Conservation (phyloP, 495 filamentous ascomycete species). For the Friedmanniomyces endolithicus region DNA sequence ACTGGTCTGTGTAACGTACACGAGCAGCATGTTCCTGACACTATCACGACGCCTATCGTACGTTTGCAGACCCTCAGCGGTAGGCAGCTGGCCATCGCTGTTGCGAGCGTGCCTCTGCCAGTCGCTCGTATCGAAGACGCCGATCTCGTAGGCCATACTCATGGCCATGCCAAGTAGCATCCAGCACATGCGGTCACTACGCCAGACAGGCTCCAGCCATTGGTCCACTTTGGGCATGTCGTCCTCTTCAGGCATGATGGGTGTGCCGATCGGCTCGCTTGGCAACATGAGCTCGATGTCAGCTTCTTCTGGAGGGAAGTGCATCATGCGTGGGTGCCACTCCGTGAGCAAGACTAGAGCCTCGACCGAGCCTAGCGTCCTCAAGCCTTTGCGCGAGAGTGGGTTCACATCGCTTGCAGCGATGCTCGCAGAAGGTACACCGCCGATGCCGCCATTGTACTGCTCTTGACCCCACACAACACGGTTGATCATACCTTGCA, state of each 20-base stretch:
- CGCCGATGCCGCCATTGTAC: slow-evolving; percentile 71
- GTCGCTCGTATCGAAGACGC: slow-evolving; percentile 80
- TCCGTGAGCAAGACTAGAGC: slow-evolving; percentile 86
- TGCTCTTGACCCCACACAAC: slow-evolving; percentile 93
- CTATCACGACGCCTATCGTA: slow-evolving; percentile 69
- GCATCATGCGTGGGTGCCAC: slow-evolving; percentile 89
- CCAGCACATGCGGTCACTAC: slow-evolving; percentile 97
- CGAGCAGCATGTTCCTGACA: slow-evolving; percentile 70
- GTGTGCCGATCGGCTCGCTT: slow-evolving; percentile 14
- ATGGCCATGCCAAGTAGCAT: slow-evolving; percentile 88
- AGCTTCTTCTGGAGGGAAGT: slow-evolving; percentile 84
- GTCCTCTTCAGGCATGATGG: slow-evolving; percentile 4
- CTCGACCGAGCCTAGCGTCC: slow-evolving; percentile 87
- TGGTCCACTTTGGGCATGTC: slow-evolving; percentile 51
- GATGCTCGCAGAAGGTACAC: slow-evolving; percentile 44
- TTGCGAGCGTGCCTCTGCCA: slow-evolving; percentile 45
- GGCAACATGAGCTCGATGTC: slow-evolving; percentile 46
- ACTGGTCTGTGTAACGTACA: slow-evolving; percentile 82
- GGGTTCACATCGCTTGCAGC: slow-evolving; percentile 28
- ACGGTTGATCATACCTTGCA: slow-evolving; percentile 85
- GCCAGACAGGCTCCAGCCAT: slow-evolving; percentile 93
- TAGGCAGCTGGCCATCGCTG: slow-evolving; percentile 23
- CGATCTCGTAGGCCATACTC: slow-evolving; percentile 81
- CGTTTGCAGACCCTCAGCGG: slow-evolving; percentile 44
- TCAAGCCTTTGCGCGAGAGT: slow-evolving; percentile 52